phyloP scores from a whole-genome alignment of 2,329 filamentous ascomycete genomes.

The Phyllosticta citriasiana region DNA sequence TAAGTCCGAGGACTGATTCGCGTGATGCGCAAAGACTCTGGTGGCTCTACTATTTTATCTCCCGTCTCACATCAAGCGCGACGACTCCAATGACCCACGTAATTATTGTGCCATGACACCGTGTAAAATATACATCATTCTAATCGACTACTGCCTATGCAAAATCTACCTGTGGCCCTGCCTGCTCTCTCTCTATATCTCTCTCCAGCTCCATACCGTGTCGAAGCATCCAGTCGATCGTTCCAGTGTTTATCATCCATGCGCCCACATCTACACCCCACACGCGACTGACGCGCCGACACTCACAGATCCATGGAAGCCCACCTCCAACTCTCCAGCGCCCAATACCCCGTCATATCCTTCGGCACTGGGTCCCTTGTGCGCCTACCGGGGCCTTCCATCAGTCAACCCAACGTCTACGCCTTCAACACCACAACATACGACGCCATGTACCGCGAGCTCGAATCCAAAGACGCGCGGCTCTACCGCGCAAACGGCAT shows the following conservation, averaged over 20 bases:
- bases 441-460: conserved; percentile 85
- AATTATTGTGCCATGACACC: neutral
- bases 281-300: conserved; percentile 14
- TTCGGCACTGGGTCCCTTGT: conserved; percentile 95
- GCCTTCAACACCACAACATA: conserved; percentile 97
- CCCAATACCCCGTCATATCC: conserved; percentile 85
- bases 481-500: conserved; percentile 89
- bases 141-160: too few relatives aligned
- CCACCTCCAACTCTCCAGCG: conserved; percentile 81
- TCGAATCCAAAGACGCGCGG: conserved; percentile 72
- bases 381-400: conserved; percentile 80
- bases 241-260: neutral
- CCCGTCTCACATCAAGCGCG: neutral
- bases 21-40: neutral
- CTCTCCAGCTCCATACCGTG: too few relatives aligned
- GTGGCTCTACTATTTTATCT: neutral
- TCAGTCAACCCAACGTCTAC: conserved; percentile 93
- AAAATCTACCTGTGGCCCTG: neutral
- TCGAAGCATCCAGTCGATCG: too few relatives aligned
- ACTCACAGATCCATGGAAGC: conserved; percentile 81
- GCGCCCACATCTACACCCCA: neutral
- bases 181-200: neutral
- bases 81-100: neutral
- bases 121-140: neutral
- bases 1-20: conserved; percentile 32